phyloP scores from a whole-genome alignment of 495 filamentous ascomycete species.

The Collariella sp. region DNA sequence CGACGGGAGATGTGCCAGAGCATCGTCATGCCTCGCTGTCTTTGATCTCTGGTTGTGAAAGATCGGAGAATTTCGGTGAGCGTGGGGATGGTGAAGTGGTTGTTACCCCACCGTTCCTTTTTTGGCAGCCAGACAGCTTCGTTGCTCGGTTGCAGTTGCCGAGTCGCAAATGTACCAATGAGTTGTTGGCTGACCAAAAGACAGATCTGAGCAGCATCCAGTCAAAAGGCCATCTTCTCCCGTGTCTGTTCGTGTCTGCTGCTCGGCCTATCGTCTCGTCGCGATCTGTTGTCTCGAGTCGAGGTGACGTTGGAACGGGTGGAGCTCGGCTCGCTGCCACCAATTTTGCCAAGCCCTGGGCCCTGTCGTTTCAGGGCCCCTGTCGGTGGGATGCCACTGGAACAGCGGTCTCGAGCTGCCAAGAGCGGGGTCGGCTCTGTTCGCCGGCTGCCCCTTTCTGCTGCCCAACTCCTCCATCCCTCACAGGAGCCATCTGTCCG shows the following conservation, averaged over 20 bases:
- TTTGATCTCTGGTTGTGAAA: not conserved
- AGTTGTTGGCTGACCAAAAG: not conserved
- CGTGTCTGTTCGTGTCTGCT: not conserved
- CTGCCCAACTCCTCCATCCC: not conserved
- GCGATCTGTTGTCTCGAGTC: not conserved
- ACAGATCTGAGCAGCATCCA: not conserved
- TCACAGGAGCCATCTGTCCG: too few species aligned
- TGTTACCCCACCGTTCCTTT: too few species aligned
- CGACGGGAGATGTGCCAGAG: not conserved
- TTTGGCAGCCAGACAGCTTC: too few species aligned
- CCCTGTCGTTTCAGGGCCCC: slow-evolving; percentile 5
- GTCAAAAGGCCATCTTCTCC: not conserved
- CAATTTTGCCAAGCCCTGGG: not conserved
- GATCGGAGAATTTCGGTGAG: not conserved
- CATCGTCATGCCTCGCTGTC: not conserved
- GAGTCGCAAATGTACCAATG: not conserved
- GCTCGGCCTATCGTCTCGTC: not conserved
- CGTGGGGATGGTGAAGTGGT: too few species aligned
- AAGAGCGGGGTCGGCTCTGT: slow-evolving; percentile 1
- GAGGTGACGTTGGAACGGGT: not conserved
- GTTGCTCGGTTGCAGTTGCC: too few species aligned
- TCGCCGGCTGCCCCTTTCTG: not conserved
- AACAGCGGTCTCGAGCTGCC: not conserved
- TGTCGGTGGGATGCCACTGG: slow-evolving; percentile 1
- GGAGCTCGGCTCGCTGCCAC: not conserved